Evolutionary conservation across 208 protist species (phyloP), one percentile per base, ranked within the genome.

Genomic region (Trypanosomatidae sp.): DNA sequence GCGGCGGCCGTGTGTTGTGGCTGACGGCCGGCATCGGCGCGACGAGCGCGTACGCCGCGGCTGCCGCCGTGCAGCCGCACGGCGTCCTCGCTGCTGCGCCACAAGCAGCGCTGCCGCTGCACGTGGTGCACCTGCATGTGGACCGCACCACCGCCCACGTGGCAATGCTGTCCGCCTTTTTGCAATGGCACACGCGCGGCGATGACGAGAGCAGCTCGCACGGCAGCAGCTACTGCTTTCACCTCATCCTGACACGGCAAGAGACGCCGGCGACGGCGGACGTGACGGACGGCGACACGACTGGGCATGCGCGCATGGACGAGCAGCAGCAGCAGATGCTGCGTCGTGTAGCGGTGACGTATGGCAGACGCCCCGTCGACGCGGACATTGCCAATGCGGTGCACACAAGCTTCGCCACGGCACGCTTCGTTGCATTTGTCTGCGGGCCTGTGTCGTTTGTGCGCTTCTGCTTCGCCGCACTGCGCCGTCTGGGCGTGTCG

Each of bases 91-190:
- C 30, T 35, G n/a, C n/a, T 35, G 11, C 11, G 11, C 30, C 11
- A 35, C n/a, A 35, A 35, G 11, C 11, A 35, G 30, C 30, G 20
- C 7, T 58, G 46, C 26, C 37, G 22, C 48, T 93, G 35, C 57
- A 76, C 26, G 56, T 86, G 21, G 40, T 84, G 20, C 85, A 93
- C 48, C 50, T 93, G n/a, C 85, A 90, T 59, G 66, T 73, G 6
- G 83, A 87, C 26, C 50, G 53, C 33, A 65, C 22, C 19, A 25
- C 54, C 4, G 61, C 56, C 15, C 55, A 48, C n/a, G 63, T 90
- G n/a, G 50, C 77, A 11, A 71, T 66, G 46, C 23, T 81, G 23
- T 38, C 49, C 10, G 48, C 66, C 21, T 61, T 82, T 21, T 25
- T 75, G 5, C 53, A 66, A 18, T 77, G 71, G 70, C 52, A 64